Base-by-base conservation (phyloP, 2,329 filamentous ascomycete genomes). In the Penicillium sp. region DNA sequence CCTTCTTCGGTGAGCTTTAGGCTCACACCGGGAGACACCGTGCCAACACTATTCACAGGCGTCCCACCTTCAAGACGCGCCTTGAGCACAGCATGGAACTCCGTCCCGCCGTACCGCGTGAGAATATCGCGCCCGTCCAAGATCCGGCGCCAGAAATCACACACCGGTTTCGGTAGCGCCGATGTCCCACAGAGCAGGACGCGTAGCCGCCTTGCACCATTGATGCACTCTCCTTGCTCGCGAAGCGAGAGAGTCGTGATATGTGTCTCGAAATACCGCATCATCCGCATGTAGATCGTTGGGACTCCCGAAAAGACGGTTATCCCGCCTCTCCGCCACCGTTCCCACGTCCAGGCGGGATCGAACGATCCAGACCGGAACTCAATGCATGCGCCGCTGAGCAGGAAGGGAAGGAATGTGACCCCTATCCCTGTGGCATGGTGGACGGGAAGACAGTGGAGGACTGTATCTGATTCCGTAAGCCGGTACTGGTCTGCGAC, bases 251-350 rank as follows among this genome's bases (percentile, higher is more conserved):
- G 58, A n/a, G 65, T 68, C 5, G 69, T 63, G n/a, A 78, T 75
- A 21, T 72, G 66, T 4, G 69, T 61, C 61, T 79, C 75, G 51
- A 75, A 78, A 46, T 82, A 77, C 35, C 79, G 74, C 68, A 78
- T 77, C 70, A 83, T 71, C 1, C 80, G 75, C 64, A 80, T 79
- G 65, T 82, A 83, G 8, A 83, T 81, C 0, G 81, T 83, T 2
- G 81, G 81, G 0, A 83, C 81, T 13, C 78, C 81, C 50, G 79
- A 79, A 70, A 83, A 83, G 67, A 83, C 78, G 0, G 78, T 75
- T 48, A 80, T 65, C 48, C 71, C 67, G 64, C 76, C 77, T 65
- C 66, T 70, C 47, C 68, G 69, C 78, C 78, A 82, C 13, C 80
- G 74, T 29, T 79, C 72, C 81, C 81, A 83, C 60, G 81, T 79